These are phyloP conservation scores for Debaryomyces fabryi DNA, from an alignment of 1,139 yeast species.

Conservation along the genomic window DNA sequence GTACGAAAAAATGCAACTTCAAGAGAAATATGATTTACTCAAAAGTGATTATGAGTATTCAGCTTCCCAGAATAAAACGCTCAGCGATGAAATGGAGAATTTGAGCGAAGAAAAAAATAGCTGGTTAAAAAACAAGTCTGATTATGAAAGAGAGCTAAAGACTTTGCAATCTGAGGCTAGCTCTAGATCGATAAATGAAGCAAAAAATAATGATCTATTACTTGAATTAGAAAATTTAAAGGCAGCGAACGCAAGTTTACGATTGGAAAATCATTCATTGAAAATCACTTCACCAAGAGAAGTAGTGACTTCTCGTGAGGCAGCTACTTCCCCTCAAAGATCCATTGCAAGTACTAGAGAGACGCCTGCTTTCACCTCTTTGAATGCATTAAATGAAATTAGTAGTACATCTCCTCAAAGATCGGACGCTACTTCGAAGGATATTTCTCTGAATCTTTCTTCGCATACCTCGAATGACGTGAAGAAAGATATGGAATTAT, in stretches of 20 bases:
- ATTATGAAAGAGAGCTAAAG: conserved; percentile 1
- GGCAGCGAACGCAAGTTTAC: conserved; percentile 37
- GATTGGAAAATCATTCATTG: conserved; percentile 44
- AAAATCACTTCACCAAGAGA: conserved; percentile 27
- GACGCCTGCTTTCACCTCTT: neutral
- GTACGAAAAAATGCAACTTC: conserved; percentile 21
- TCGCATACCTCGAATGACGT: conserved; percentile 10
- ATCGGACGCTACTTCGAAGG: neutral
- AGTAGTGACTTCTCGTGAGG: neutral
- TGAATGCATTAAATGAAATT: neutral
- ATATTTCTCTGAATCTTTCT: neutral
- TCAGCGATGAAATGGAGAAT: conserved; percentile 26
- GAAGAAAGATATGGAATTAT: conserved; percentile 25
- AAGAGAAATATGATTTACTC: conserved; percentile 22
- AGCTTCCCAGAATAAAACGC: conserved; percentile 24
- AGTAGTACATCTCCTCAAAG: neutral
- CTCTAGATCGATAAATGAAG: neutral
- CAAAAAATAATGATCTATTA: conserved; percentile 12
- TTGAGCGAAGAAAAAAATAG: conserved; percentile 19
- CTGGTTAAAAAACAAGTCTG: conserved; percentile 11
- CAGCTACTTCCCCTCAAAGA: neutral
- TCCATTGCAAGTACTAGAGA: neutral
- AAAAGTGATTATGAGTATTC: conserved; percentile 28
- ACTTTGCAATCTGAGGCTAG: neutral
- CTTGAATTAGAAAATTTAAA: conserved; percentile 33